phyloP scores from a whole-genome alignment of 2,329 filamentous ascomycete genomes.

The Xylariaceae sp. region DNA sequence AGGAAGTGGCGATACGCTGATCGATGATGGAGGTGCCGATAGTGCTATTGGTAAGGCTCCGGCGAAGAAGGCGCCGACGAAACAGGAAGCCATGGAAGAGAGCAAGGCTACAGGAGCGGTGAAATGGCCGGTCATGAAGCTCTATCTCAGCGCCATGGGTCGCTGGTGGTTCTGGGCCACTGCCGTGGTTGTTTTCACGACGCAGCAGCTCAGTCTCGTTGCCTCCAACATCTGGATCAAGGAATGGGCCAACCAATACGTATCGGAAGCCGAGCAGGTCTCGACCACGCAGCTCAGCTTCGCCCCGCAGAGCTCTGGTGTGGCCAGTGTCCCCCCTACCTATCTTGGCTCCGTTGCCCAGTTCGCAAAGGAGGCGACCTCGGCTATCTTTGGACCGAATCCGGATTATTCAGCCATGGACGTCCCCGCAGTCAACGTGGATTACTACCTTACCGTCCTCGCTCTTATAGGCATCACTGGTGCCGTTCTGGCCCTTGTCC shows the following conservation, averaged over 20 bases:
- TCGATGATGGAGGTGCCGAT: conserved; percentile 47
- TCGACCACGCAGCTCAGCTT: conserved; percentile 32
- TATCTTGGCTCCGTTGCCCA: conserved; percentile 38
- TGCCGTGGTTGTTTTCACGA: conserved; percentile 66
- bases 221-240: conserved; percentile 93
- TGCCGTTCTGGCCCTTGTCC: conserved; percentile 72
- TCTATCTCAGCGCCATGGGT: conserved; percentile 91
- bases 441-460: conserved; percentile 80
- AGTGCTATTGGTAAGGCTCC: conserved; percentile 43
- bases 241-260: conserved; percentile 90
- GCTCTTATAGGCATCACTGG: conserved; percentile 72
- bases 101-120: conserved; percentile 80
- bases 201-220: conserved; percentile 80
- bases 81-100: conserved; percentile 59
- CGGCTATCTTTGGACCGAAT: conserved; percentile 29
- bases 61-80: conserved; percentile 42
- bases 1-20: conserved; percentile 50
- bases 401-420: conserved; percentile 33
- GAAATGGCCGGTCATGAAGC: conserved; percentile 76
- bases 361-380: conserved; percentile 28
- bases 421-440: conserved; percentile 62
- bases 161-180: conserved; percentile 91
- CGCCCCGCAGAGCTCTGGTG: conserved; percentile 33
- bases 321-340: conserved; percentile 32
- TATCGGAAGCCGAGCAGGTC: conserved; percentile 35